Base-by-base conservation (phyloP, 805 yeast species). In the Teunomyces panamensis region DNA sequence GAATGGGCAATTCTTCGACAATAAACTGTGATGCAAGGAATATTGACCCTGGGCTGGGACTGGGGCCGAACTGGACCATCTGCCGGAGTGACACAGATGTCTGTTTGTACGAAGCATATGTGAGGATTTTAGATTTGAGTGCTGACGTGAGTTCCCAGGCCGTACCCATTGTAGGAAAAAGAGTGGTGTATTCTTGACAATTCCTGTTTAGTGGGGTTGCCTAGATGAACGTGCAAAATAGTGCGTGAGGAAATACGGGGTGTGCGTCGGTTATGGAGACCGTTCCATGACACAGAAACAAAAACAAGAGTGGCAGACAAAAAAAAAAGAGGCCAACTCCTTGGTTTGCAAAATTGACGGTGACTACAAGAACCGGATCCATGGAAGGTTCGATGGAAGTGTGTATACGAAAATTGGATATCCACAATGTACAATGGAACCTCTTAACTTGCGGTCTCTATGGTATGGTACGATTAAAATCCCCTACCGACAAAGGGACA, bases 1-100 rank as follows among this genome's bases (percentile, higher is more conserved):
- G 74, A 36, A 89, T 87, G 1, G 96, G 96, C 30, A 90, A 75
- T 64, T 90, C 97, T 59, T 88, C 89, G 1, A 86, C 88, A 8
- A 87, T 83, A 61, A 89, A 89, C 63, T 85, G 87, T 5, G 91
- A 85, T 0, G 96, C 96, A 42, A 87, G 77, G 63, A 86, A 90
- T 35, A 88, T 70, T 9, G 87, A 79, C 2, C 95, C 96, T 10
- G 87, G 87, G 29, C 80, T 76, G 5, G 96, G 94, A 39, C 78
- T 72, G 8, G 85, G 83, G 2, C 97, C 96, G 69, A 89, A 87
- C 61, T 87, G 94, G 14, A 89, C 96, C 96, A 89, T 89, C 64
- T 89, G 96, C 49, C 89, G 75, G 50, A 89, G 69, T 2, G 90
- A 84, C 2, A 89, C 89, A 1, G 95, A 90, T 2, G 96, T 87